These are phyloP conservation scores for Pichia californica DNA, from an alignment of 805 yeast species.

Conservation along the genomic window DNA sequence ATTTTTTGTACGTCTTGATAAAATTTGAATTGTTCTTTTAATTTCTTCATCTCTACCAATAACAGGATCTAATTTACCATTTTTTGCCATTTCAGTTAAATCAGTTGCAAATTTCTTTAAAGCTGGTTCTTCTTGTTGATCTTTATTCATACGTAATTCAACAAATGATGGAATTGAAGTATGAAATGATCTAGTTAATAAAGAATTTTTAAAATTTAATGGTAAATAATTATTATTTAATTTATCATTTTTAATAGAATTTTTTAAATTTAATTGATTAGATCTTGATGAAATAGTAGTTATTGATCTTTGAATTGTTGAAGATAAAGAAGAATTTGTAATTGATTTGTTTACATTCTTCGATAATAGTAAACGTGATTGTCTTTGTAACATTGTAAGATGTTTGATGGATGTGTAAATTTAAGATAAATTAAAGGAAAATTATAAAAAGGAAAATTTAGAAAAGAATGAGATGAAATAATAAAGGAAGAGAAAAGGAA, in stretches of 20 bases:
- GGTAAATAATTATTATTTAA: no score
- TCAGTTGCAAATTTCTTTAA: conserved; percentile 81
- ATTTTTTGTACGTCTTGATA: conserved; percentile 89
- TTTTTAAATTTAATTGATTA: no score
- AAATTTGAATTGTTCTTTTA: conserved; percentile 83
- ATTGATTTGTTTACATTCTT: not conserved
- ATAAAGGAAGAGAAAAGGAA: not conserved
- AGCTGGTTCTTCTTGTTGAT: conserved; percentile 56
- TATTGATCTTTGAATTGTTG: no score
- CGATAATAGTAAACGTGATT: not conserved
- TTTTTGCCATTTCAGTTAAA: conserved; percentile 76
- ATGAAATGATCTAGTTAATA: conserved; percentile 15
- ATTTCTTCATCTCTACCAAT: conserved; percentile 97
- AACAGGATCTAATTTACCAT: conserved; percentile 92
- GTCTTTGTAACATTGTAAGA: conserved; percentile 4
- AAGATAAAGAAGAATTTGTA: no score
- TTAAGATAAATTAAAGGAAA: not conserved
- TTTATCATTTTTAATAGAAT: no score
- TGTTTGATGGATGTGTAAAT: no score
- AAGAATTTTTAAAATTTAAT: no score
- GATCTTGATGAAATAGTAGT: no score
- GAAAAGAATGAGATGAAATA: not conserved
- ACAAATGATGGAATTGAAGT: conserved; percentile 7
- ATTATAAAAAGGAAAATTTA: not conserved
- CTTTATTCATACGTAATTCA: conserved; percentile 29